phyloP scores from a whole-genome alignment of 345 rosid species.

The Isatis tinctoria region DNA sequence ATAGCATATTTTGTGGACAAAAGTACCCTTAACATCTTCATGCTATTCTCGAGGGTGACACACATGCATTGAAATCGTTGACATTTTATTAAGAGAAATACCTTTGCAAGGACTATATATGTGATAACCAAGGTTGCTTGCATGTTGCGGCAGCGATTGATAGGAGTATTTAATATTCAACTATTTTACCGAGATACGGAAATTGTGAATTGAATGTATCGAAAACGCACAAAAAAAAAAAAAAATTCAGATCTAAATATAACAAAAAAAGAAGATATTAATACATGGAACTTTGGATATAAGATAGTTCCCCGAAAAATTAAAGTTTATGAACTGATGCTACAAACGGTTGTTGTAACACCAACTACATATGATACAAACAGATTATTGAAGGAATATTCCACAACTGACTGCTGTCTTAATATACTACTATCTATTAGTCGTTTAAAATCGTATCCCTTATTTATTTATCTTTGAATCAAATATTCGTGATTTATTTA shows the following conservation, averaged over 20 bases:
- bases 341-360: neutral
- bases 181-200: neutral
- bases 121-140: neutral
- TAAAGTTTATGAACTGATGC: neutral
- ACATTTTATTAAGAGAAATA: neutral
- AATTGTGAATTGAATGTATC: neutral
- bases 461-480: too few relatives aligned
- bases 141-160: constrained; percentile 2
- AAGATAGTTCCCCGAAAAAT: neutral
- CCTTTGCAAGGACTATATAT: neutral
- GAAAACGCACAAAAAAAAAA: too few relatives aligned
- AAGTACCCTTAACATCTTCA: too few relatives aligned
- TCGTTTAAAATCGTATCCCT: neutral
- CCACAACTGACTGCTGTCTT: neutral
- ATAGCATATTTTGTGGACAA: too few relatives aligned
- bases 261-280: neutral
- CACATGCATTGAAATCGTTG: constrained; percentile 4
- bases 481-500: too few relatives aligned
- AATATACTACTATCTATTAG: neutral
- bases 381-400: neutral
- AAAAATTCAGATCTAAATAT: too few relatives aligned
- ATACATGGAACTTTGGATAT: neutral
- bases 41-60: too few relatives aligned
- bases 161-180: constrained; percentile 4
- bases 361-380: neutral